These are phyloP conservation scores for Alopecurus myosuroides DNA, from an alignment of 176 grass and related monocot genomes.

Conservation along the genomic window DNA sequence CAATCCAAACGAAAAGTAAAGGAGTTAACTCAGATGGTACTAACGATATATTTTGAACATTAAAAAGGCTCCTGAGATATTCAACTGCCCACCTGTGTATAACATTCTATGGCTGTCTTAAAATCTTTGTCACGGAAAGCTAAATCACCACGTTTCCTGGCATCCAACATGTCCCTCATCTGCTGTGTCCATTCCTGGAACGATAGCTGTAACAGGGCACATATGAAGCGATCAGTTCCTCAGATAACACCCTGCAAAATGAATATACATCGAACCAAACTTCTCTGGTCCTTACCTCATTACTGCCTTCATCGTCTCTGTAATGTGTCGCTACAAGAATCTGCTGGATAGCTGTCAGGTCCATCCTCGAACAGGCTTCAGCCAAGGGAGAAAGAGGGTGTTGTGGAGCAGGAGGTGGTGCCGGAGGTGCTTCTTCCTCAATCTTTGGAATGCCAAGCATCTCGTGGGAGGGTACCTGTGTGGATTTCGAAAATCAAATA, in stretches of 20 bases:
- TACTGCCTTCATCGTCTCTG: constrained; percentile 88
- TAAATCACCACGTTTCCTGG: constrained; percentile 80
- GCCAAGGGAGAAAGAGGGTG: constrained; percentile 77
- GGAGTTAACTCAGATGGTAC: not conserved
- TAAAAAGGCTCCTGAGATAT: not conserved
- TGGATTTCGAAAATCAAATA: not conserved
- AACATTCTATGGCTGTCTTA: constrained; percentile 79
- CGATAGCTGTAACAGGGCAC: constrained; percentile 56
- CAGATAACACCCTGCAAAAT: not conserved
- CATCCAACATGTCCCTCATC: constrained; percentile 97
- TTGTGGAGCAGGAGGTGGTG: constrained; percentile 32
- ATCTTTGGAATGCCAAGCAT: constrained; percentile 80
- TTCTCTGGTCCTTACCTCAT: constrained; percentile 53
- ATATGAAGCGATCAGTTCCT: not conserved
- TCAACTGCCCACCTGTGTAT: constrained; percentile 54
- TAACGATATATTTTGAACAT: not conserved
- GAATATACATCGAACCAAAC: not conserved
- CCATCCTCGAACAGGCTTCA: constrained; percentile 92
- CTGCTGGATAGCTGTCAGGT: constrained; percentile 90
- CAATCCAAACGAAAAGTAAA: not conserved
- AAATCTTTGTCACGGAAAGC: constrained; percentile 99
- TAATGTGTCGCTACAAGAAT: constrained; percentile 79
- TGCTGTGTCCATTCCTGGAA: constrained; percentile 99
- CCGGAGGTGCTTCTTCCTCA: constrained; percentile 45
- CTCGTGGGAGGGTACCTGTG: constrained; percentile 75